These are phyloP conservation scores for Aspergillus leporis DNA, from an alignment of 495 filamentous ascomycete species.

Conservation along the genomic window DNA sequence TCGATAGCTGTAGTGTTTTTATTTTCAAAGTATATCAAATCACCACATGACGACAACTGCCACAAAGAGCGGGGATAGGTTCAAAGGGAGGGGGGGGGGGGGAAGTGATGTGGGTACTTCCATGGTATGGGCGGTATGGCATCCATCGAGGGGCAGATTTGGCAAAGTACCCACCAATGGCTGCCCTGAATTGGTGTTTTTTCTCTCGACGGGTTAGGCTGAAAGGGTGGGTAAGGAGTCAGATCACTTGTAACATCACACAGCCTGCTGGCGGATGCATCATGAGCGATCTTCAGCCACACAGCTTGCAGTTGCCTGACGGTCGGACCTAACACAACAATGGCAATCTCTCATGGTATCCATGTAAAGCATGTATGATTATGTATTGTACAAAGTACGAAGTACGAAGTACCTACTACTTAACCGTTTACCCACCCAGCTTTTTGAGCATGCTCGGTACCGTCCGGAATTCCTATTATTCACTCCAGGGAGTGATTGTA, in stretches of 20 bases:
- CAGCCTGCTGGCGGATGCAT: slow-evolving; percentile 4
- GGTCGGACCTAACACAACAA: slow-evolving; percentile 1
- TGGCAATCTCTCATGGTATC: too few relatives aligned
- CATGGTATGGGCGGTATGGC: slow-evolving; percentile 2
- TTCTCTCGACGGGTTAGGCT: slow-evolving; percentile 16
- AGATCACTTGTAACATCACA: slow-evolving; percentile 14
- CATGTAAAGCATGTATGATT: too few relatives aligned
- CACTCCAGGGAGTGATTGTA: too few relatives aligned
- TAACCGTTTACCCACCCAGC: too few relatives aligned
- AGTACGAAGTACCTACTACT: too few relatives aligned
- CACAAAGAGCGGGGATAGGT: slow-evolving; percentile 19
- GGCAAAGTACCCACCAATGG: slow-evolving; percentile 16
- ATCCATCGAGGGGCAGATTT: slow-evolving; percentile 12
- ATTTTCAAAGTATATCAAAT: not conserved
- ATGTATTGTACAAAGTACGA: too few relatives aligned
- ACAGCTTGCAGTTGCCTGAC: slow-evolving; percentile 8
- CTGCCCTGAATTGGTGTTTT: slow-evolving; percentile 6
- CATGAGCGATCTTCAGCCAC: not conserved
- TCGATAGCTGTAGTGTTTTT: not conserved
- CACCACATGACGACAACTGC: slow-evolving; percentile 25
- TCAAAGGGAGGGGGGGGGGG: slow-evolving; percentile 4
- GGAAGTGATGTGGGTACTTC: slow-evolving; percentile 10
- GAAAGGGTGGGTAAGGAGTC: slow-evolving; percentile 19
- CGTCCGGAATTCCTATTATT: too few relatives aligned
- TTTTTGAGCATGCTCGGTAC: too few relatives aligned